Base-by-base conservation (phyloP, 441 rosid genomes). In the Macaranga tanarius region DNA sequence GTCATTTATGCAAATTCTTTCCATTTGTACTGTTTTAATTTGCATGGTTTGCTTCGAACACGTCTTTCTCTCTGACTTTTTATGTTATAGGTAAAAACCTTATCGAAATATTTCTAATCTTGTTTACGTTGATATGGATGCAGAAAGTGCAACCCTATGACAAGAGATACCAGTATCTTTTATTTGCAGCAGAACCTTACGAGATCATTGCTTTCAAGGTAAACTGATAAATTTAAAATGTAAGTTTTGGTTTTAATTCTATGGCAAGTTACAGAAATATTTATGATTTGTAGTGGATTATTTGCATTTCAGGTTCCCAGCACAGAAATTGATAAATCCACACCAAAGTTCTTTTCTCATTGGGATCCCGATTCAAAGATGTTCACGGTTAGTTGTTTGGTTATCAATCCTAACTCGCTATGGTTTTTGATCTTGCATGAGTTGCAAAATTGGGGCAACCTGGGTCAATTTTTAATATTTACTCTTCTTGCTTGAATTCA, bases 341-440 rank as follows among this genome's bases (percentile, higher is more conserved):
- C 99, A 70, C 96, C 97, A 2, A 95, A 92, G 84, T 92, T 92
- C 84, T 95, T 95, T 75, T 90, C 96, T 9, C 99, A 95, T 77
- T 95, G 99, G 98, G 99, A 95, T 86, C 96, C 97, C 1, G 97
- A 95, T 86, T 89, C 97, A 1, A 95, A 92, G 88, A 95, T 92
- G 97, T 92, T 92, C 79, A 92, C 99, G 68, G 99, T 91, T 75
- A 81, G 97, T 82, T 19, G 75, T 40, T 55, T 50, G 0, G 40
- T 25, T 40, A 61, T 63, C 62, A 38, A 51, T 17, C 20, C 57
- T 10, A 47, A n/a, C 34, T 40, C 42, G 26, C 44, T 31, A 4
- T 48, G 23, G 7, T 8, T 42, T 52, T 52, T 19, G 19, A n/a
- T 23, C 23, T 52, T 52, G 57, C 1, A 52, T 52, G 57, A 9